phyloP scores from a whole-genome alignment of 1,284 basidiomycete species.

The Trichosporon sp. region DNA sequence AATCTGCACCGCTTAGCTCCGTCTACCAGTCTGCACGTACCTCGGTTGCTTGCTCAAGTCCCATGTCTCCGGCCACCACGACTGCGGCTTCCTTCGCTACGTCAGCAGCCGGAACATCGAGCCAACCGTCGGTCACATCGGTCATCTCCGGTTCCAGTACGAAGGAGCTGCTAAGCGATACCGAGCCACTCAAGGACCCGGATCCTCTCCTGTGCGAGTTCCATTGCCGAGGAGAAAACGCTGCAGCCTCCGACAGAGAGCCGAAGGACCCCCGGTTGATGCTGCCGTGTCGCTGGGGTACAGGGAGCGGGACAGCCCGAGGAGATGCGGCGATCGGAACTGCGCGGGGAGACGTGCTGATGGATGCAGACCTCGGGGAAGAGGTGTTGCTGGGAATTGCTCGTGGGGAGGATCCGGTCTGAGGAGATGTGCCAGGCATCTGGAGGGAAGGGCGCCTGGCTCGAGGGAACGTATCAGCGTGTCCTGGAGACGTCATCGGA shows the following conservation, averaged over 20 bases:
- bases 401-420: not conserved
- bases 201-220: not conserved
- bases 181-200: conserved; percentile 4
- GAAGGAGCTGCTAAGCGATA: conserved; percentile 18
- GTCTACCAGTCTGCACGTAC: conserved; percentile 13
- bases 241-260: conserved; percentile 18
- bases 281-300: conserved; percentile 29
- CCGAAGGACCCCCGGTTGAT: conserved; percentile 21
- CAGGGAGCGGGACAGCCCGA: conserved; percentile 22
- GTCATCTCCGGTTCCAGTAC: conserved; percentile 14
- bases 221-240: conserved; percentile 11
- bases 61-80: conserved; percentile 20
- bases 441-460: conserved; percentile 20
- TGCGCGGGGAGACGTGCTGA: conserved; percentile 10
- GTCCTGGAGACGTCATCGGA: not conserved
- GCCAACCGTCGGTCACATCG: conserved; percentile 27
- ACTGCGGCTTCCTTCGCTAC: conserved; percentile 2
- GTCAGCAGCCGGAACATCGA: conserved; percentile 20
- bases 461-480: not conserved
- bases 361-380: not conserved
- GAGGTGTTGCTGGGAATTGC: not conserved
- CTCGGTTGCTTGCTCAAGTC: conserved; percentile 38
- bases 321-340: conserved; percentile 20
- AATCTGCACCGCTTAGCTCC: conserved; percentile 12
- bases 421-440: conserved; percentile 5